A percentile compares a stretch with the other conserved stretches of the same genome.
These are phyloP conservation scores for Lithohypha guttulata DNA, from an alignment of 2,329 filamentous ascomycete genomes.

Conservation along the genomic window DNA sequence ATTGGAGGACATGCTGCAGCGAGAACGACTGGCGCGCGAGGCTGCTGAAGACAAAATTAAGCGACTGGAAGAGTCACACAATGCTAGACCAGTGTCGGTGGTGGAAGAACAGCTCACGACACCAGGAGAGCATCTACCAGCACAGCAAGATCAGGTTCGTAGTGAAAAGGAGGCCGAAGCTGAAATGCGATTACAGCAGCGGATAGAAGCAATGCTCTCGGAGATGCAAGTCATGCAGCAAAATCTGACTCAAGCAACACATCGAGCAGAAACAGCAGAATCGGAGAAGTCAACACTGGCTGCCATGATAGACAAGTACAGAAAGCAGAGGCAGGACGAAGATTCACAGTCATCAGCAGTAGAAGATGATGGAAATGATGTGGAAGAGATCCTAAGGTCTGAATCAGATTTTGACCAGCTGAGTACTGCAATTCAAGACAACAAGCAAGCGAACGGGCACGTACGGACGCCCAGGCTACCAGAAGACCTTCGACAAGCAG, in stretches of 20 bases:
- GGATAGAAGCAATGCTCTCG: conserved; percentile 62
- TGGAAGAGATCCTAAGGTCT: conserved; percentile 20
- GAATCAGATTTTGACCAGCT: conserved; percentile 6
- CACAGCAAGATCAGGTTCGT: conserved; percentile 12
- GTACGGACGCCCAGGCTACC: conserved; percentile 39
- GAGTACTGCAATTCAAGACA: conserved; percentile 12
- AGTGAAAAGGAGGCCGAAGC: not conserved
- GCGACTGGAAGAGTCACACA: conserved; percentile 50
- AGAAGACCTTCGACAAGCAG: conserved; percentile 25
- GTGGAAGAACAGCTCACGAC: conserved; percentile 26
- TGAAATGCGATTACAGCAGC: conserved; percentile 47
- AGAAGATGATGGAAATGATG: conserved; percentile 31
- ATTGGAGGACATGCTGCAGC: conserved; percentile 64
- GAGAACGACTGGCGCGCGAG: conserved; percentile 72
- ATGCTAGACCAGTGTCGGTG: conserved; percentile 25
- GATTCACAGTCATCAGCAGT: conserved; percentile 31
- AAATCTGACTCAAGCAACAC: conserved; percentile 67
- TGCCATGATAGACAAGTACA: conserved; percentile 78
- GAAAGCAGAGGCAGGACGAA: conserved; percentile 52
- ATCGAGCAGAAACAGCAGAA: conserved; percentile 71
- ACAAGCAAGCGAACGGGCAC: conserved; percentile 29
- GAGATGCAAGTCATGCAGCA: conserved; percentile 74
- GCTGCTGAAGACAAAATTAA: conserved; percentile 73
- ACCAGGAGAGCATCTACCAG: conserved; percentile 10
- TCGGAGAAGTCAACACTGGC: conserved; percentile 65